Percentiles rank a stretch among this genome's conserved stretches.
phyloP scores from a whole-genome alignment of 257 asterid species.

The Henckelia pumila region DNA sequence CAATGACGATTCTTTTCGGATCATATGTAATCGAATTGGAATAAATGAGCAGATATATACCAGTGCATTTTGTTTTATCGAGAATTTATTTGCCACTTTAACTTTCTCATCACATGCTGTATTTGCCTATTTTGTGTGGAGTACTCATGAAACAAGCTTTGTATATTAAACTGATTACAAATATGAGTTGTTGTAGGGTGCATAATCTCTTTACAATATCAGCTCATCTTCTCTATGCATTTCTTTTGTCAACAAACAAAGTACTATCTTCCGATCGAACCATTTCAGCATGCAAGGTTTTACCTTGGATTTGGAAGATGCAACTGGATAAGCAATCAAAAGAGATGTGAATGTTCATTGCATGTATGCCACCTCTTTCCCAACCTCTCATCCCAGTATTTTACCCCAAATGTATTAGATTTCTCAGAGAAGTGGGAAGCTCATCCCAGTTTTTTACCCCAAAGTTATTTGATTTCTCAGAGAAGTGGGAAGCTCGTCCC shows the following conservation, averaged over 20 bases:
- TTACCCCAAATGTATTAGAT: no score
- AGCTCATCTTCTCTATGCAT: slow-evolving; percentile 5
- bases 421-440: no score
- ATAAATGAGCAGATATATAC: slow-evolving; percentile 76
- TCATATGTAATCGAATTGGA: slow-evolving; percentile 90
- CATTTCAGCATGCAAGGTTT: slow-evolving; percentile 62
- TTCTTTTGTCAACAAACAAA: slow-evolving; percentile 9
- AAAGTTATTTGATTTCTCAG: slow-evolving; percentile 68
- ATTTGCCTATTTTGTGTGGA: no score
- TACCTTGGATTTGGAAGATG: slow-evolving; percentile 94
- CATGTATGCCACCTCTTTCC: slow-evolving; percentile 85
- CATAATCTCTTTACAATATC: not conserved
- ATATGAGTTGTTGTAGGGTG: no score
- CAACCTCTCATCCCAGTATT: slow-evolving; percentile 92
- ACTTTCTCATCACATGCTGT: slow-evolving; percentile 1
- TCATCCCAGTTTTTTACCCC: slow-evolving; percentile 94
- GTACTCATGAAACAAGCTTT: no score
- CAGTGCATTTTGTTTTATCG: slow-evolving; percentile 6
- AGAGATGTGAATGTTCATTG: slow-evolving; percentile 89
- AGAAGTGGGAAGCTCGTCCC: slow-evolving; percentile 66
- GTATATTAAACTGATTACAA: no score
- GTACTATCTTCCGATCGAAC: slow-evolving; percentile 20
- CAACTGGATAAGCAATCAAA: slow-evolving; percentile 86
- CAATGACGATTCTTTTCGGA: slow-evolving; percentile 88
- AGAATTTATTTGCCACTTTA: not conserved